phyloP scores from a whole-genome alignment of 306 rosid species.

The Argentina anserina region DNA sequence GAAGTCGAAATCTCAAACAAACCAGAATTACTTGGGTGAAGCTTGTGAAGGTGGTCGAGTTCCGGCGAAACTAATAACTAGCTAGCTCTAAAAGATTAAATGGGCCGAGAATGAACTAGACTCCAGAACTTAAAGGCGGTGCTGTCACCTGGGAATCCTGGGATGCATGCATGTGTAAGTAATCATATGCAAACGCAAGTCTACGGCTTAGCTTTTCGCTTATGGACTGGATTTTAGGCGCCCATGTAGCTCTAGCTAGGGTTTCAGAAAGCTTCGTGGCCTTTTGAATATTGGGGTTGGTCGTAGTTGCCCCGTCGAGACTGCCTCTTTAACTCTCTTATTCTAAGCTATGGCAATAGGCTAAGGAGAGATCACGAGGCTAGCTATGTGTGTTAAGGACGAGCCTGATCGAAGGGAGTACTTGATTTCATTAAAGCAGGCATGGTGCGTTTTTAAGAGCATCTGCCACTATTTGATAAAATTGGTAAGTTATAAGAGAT shows the following conservation, averaged over 20 bases:
- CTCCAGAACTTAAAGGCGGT: background rate
- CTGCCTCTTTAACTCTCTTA: background rate
- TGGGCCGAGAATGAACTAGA: background rate
- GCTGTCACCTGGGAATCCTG: constrained; percentile 5
- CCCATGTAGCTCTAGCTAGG: constrained; percentile 7
- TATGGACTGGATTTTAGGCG: background rate
- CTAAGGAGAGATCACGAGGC: background rate
- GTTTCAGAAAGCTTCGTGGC: background rate
- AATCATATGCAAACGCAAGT: constrained; percentile 14
- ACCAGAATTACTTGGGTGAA: background rate
- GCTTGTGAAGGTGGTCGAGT: constrained; percentile 3
- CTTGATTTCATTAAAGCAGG: background rate
- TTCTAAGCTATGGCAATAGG: background rate
- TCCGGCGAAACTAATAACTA: background rate
- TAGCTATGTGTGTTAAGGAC: background rate
- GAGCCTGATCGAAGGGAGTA: background rate
- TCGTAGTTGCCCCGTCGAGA: background rate
- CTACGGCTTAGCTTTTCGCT: background rate
- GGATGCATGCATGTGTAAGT: background rate
- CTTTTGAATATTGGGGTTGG: background rate
- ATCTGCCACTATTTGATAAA: too few relatives aligned
- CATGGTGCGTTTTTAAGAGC: background rate
- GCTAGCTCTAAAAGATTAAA: background rate
- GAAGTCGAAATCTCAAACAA: background rate
- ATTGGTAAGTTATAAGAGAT: too few relatives aligned